Evolutionary conservation across 208 protist genomes (phyloP).

Genomic region (Leishmania turanica): DNA sequence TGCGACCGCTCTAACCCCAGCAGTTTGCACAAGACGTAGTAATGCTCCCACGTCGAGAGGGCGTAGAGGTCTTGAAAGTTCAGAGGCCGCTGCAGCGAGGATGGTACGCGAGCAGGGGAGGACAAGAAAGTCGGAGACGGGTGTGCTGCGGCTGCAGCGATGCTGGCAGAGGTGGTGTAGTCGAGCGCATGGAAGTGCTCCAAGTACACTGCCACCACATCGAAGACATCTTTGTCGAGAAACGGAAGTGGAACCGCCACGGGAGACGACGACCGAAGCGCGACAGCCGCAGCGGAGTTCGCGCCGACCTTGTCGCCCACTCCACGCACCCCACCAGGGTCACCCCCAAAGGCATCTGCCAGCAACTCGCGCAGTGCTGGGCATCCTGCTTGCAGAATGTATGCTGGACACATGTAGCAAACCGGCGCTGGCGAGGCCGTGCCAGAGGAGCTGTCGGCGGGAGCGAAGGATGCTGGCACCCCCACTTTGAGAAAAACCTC

Average conservation of each 20-base stretch:
- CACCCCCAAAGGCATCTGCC: conserved; percentile 19
- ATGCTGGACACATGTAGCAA: conserved; percentile 43
- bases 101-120: not conserved
- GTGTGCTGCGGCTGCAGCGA: not conserved
- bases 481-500: conserved; percentile 30
- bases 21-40: conserved; percentile 54
- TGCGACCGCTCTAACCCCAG: conserved; percentile 26
- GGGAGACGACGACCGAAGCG: not conserved
- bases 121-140: not conserved
- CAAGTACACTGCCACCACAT: conserved; percentile 63
- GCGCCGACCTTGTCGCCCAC: not conserved
- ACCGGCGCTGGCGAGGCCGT: not conserved
- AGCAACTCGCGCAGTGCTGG: conserved; percentile 44
- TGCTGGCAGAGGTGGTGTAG: not conserved
- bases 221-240: conserved; percentile 39
- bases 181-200: conserved; percentile 69
- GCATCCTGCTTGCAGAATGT: conserved; percentile 42
- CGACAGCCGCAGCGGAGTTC: not conserved
- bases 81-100: conserved; percentile 39
- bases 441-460: not conserved
- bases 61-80: conserved; percentile 55
- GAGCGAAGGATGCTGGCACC: not conserved
- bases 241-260: conserved; percentile 46
- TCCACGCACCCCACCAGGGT: not conserved
- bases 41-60: conserved; percentile 60